Conservation (phyloP, 106 monocot species). For the Apostasia shenzhenica region DNA sequence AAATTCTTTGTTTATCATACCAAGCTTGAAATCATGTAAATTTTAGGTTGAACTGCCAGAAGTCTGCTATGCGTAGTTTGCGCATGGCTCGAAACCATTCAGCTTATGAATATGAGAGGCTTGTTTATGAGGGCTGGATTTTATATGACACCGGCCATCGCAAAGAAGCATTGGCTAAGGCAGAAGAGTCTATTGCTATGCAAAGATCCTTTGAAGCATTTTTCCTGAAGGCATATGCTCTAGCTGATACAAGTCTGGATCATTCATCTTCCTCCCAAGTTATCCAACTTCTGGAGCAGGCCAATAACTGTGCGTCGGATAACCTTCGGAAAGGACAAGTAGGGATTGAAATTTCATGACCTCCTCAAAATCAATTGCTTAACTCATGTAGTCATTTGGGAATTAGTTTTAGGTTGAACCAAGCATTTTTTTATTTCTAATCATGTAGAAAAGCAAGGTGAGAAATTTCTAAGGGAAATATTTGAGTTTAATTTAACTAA, state of each 20-base stretch:
- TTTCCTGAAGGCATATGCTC: slow-evolving; percentile 97
- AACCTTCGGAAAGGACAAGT: slow-evolving; percentile 98
- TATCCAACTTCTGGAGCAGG: slow-evolving; percentile 75
- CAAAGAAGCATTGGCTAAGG: slow-evolving; percentile 90
- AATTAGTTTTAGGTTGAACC: no score
- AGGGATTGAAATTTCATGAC: slow-evolving; percentile 2
- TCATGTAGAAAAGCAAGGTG: background rate
- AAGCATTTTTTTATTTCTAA: background rate
- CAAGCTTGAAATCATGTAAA: background rate
- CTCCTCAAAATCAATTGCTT: background rate
- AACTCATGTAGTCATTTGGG: no score
- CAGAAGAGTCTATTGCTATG: slow-evolving; percentile 83
- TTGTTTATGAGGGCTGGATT: slow-evolving; percentile 99
- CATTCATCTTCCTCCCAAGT: slow-evolving; percentile 50
- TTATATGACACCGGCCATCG: slow-evolving; percentile 94
- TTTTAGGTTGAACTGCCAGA: slow-evolving; percentile 88
- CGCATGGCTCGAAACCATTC: slow-evolving; percentile 80
- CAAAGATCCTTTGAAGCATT: slow-evolving; percentile 97
- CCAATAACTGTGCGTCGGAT: slow-evolving; percentile 91
- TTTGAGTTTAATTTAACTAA: background rate
- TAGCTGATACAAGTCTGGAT: slow-evolving; percentile 78
- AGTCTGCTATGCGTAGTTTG: slow-evolving; percentile 92
- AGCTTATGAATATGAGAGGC: slow-evolving; percentile 70
- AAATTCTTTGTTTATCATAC: background rate
- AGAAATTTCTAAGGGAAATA: background rate